Percentiles rank a stretch among this genome's conserved stretches.
Conservation (phyloP, 2,329 filamentous ascomycete species). For the Plectosphaerella sp. region DNA sequence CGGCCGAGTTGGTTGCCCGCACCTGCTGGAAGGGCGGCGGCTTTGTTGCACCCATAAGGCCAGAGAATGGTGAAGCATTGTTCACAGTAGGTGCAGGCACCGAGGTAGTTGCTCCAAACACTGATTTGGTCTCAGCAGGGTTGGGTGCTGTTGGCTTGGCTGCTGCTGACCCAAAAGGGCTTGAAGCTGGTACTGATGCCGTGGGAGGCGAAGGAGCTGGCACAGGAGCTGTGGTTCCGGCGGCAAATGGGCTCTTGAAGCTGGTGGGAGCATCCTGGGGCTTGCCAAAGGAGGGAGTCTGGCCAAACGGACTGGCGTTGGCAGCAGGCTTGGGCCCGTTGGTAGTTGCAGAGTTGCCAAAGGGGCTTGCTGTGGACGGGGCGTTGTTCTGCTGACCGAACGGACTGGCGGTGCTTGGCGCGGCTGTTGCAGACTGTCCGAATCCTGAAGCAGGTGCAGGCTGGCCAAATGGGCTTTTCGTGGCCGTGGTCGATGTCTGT, state of each 20-base stretch:
- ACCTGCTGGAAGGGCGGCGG: too few relatives aligned
- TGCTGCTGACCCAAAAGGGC: background rate
- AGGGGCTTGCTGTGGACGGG: background rate
- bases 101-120: background rate
- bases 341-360: background rate
- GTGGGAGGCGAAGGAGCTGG: background rate
- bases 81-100: too few relatives aligned
- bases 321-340: too few relatives aligned
- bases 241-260: background rate
- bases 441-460: background rate
- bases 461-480: conserved; percentile 3
- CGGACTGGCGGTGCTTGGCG: background rate
- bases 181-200: background rate
- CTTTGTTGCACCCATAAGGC: too few relatives aligned
- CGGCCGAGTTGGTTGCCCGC: too few relatives aligned
- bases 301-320: too few relatives aligned
- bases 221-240: background rate
- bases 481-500: background rate
- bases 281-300: background rate
- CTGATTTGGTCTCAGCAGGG: background rate
- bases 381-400: background rate
- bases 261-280: background rate
- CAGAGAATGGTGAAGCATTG: too few relatives aligned
- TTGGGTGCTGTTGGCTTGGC: background rate
- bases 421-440: too few relatives aligned